Base-by-base conservation (phyloP, 2,329 filamentous ascomycete genomes). In the Nigrospora sphaerica region DNA sequence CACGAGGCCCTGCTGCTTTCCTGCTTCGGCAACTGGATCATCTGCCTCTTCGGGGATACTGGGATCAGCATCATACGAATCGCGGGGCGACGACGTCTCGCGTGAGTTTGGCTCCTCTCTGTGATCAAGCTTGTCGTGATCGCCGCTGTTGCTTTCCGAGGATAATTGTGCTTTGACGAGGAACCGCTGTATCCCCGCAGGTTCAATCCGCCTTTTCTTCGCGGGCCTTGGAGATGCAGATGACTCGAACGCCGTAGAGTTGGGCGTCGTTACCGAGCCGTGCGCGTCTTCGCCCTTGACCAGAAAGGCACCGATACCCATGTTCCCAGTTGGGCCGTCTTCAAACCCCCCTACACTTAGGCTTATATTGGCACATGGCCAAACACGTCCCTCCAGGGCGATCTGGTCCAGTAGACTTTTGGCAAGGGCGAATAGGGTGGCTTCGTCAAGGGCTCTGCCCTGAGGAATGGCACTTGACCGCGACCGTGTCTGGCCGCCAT, bases 301-400 rank as follows among this genome's bases (percentile, higher is more conserved):
- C n/a, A 98, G 72, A 59, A 96, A 97, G 1, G 80, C 76, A 39
- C 86, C 85, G 54, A 98, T 97, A 32, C 86, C 88, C 72, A 83
- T 84, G 59, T 95, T 97, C 6, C 88, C 86, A 36, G 77, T 81
- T 48, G 92, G 72, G 2, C 88, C 87, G 53, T 96, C 90, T 63
- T 97, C 91, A 53, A 97, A 96, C 0, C 89, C 91, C n/a, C 82
- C 84, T 19, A 97, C 88, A 52, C 86, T 91, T 39, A 97, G 69
- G 48, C 88, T 93, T 10, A 98, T 72, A 60, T 95, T 93, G n/a
- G 82, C 75, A 61, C 93, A 97, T 7, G 93, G 93, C 89, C 90
- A 97, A 14, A 87, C 83, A 44, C 77, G 73, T 1, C 88, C 89
- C 54, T 95, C 89, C 2, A 78, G 76, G 12, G 88, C 74, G 33